Evolutionary conservation across 139 green algal species (phyloP).

Genomic region (Diplosphaera chodatii): DNA sequence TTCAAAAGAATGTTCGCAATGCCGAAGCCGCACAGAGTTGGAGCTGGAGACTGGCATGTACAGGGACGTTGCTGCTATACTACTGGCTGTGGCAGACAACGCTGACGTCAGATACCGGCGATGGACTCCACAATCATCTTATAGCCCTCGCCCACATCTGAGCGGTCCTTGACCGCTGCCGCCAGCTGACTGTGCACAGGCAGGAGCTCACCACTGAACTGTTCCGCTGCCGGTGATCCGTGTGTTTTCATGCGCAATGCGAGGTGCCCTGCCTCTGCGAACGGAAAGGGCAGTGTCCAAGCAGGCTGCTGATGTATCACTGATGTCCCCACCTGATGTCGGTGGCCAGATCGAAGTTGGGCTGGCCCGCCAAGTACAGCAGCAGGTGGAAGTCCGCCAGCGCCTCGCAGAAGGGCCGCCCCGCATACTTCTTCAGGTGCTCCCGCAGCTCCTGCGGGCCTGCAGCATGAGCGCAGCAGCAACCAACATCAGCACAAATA

Average conservation of each 20-base stretch:
- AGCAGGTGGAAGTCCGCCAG: constrained; percentile 94
- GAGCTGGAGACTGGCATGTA: no score
- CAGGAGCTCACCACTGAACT: no score
- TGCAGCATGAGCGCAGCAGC: constrained; percentile 9
- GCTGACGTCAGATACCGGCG: constrained; percentile 41
- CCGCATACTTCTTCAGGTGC: constrained; percentile 50
- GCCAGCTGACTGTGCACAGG: constrained; percentile 60
- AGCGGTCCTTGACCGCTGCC: constrained; percentile 51
- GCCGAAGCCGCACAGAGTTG: no score
- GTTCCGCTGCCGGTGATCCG: no score
- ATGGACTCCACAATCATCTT: constrained; percentile 84
- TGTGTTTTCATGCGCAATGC: no score
- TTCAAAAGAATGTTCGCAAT: no score
- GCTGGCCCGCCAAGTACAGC: constrained; percentile 84
- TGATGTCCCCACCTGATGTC: no score
- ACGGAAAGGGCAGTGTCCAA: no score
- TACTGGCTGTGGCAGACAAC: no score
- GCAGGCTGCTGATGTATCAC: no score
- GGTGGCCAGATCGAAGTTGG: constrained; percentile 59
- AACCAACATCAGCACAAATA: background rate
- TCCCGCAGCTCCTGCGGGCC: constrained; percentile 61
- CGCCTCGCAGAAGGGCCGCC: constrained; percentile 56
- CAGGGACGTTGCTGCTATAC: no score
- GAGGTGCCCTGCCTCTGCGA: no score
- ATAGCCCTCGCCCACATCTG: constrained; percentile 75